Evolutionary conservation across 2,329 filamentous ascomycete species (phyloP), one percentile per base, ranked within the genome.

Genomic region (Penicillium sclerotigenum): DNA sequence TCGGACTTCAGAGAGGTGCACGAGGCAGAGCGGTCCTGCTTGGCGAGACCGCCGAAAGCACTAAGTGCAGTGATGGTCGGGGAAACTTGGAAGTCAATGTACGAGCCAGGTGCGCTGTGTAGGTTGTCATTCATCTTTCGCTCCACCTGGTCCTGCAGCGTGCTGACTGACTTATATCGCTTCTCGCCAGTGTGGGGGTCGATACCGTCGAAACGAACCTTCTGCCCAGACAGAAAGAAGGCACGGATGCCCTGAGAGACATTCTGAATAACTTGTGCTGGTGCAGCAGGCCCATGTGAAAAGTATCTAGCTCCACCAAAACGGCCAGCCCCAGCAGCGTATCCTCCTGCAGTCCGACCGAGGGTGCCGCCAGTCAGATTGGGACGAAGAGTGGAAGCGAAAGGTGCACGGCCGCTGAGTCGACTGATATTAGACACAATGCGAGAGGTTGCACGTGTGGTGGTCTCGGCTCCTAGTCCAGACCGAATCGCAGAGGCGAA

Each of bases 171-270:
- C 68, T 89, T 88, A 79, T 91, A 97, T 57, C 84, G 83, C 75
- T 89, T 88, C 74, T 92, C 86, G 42, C 92, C 92, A 11, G 82
- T 85, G 31, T 68, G 69, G 16, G 83, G 75, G 52, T 87, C 86
- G 41, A 88, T 73, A 13, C 93, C 93, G 71, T 96, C 89, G 66
- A 92, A 97, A 56, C 89, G 88, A 10, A 89, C 87, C 72, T 92
- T 94, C 68, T 96, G 86, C 0, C 94, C 94, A 0, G 89, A 91
- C n/a, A 96, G 81, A 76, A 90, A 88, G 75, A 99, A 97, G 13
- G 91, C 92, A 52, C 94, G 86, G 68, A 97, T 87, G 5, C 91
- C 94, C 65, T 91, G 87, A 13, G 91, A 96, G n/a, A 97, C 93
- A 74, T 96, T 96, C 73, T 94, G 89, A 49, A 97, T 84, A 45